Evolutionary conservation across 495 filamentous ascomycete genomes (phyloP), one percentile per base, ranked within the genome.

Genomic region (Aspergillus haitiensis): DNA sequence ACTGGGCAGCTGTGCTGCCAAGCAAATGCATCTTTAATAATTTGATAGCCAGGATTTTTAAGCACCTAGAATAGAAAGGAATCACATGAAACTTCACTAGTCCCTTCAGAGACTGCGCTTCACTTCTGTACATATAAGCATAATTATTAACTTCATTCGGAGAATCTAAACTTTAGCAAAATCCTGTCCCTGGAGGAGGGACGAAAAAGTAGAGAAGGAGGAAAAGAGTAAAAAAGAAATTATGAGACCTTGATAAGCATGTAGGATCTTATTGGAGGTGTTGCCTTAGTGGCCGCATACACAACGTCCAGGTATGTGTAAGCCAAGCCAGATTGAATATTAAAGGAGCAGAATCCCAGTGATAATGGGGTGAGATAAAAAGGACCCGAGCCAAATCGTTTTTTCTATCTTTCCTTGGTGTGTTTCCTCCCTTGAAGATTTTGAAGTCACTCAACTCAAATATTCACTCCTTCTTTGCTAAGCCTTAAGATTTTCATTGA

Each of bases 251-350:
- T 59, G 63, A 65, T 65, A 65, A 65, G 63, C 18, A 45, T 16
- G 34, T 42, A 58, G 7, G 12, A 34, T 61, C 27, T 61, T n/a
- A 65, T 65, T 65, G 63, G 63, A 61, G 63, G 31, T 4, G 18
- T 53, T 27, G 27, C 32, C 55, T 56, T 63, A 52, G 56, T 60
- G 58, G 21, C 45, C 13, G 13, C 42, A 52, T 10, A 42, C 44
- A 31, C 10, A 35, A 3, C 34, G 18, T 21, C 6, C 46, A 27
- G 33, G 39, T 52, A 58, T 39, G 11, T 21, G n/a, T n/a, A 58
- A 40, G 34, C 46, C 18, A 31, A 32, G 35, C 35, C 56, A 47
- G 18, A 9, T 35, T 37, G 5, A 27, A 15, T 31, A 37, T 21
- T 11, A 52, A 36, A 52, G 49, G 50, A 15, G 15, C 13, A 37